Conservation (phyloP, 2,329 filamentous ascomycete species). For the Aspergillus sp. region DNA sequence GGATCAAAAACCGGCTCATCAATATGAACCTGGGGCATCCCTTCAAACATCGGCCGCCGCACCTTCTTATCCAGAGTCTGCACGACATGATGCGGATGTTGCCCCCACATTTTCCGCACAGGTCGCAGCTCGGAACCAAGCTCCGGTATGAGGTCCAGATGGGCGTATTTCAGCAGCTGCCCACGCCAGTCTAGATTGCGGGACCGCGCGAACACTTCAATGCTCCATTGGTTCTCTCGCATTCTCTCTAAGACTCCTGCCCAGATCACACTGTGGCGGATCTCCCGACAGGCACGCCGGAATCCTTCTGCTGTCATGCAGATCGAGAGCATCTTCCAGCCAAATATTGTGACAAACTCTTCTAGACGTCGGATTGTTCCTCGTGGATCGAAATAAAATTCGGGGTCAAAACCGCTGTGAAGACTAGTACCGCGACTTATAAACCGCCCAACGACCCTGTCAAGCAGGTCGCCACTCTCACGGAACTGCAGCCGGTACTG, state of each 20-base stretch:
- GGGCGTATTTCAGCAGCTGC: conserved; percentile 12
- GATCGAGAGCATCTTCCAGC: conserved; percentile 29
- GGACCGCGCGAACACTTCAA: conserved; percentile 25
- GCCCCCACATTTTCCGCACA: conserved; percentile 1
- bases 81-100: conserved; percentile 18
- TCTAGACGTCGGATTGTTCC: not conserved
- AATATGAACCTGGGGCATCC: conserved; percentile 17
- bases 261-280: conserved; percentile 15
- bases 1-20: conserved; percentile 12
- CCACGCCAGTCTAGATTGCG: conserved; percentile 27
- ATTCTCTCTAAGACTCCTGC: conserved; percentile 16
- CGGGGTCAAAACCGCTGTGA: no score
- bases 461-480: not conserved
- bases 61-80: conserved; percentile 1
- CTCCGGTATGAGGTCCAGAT: not conserved
- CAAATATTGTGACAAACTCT: conserved; percentile 13
- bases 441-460: not conserved
- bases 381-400: not conserved
- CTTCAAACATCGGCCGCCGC: conserved; percentile 8
- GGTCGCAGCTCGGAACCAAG: conserved; percentile 4
- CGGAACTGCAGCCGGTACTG: conserved; percentile 4
- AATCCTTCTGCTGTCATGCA: conserved; percentile 28
- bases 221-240: conserved; percentile 18
- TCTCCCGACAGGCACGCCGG: conserved; percentile 10
- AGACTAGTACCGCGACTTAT: not conserved